Conservation (phyloP, 805 yeast genomes). For the Saccharomyces mikatae region DNA sequence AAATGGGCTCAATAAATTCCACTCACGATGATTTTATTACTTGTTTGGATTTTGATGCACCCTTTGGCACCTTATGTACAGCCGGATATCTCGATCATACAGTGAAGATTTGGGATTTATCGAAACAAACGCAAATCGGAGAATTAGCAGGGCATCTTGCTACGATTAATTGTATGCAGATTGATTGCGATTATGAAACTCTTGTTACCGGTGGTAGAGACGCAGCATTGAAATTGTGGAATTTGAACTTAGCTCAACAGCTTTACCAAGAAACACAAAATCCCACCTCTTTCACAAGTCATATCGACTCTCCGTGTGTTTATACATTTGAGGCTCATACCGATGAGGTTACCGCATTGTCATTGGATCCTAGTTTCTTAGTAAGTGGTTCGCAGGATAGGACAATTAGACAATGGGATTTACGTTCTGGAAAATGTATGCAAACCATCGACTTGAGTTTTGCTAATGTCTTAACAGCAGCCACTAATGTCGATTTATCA, state of each 20-base stretch:
- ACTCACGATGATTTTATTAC: conserved; percentile 50
- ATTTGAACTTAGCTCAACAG: conserved; percentile 31
- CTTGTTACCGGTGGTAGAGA: conserved; percentile 50
- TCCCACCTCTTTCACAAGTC: conserved; percentile 7
- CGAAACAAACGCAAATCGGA: conserved; percentile 44
- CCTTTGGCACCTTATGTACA: conserved; percentile 69
- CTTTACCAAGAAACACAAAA: conserved; percentile 12
- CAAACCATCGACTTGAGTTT: conserved; percentile 60
- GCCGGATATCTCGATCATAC: conserved; percentile 67
- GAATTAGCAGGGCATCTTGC: conserved; percentile 53
- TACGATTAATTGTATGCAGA: conserved; percentile 50
- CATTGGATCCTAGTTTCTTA: conserved; percentile 44
- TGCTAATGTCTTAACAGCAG: conserved; percentile 3
- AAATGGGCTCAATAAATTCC: conserved; percentile 37
- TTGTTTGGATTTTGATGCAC: conserved; percentile 60
- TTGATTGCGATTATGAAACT: conserved; percentile 41
- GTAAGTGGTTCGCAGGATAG: conserved; percentile 66
- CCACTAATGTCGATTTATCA: conserved; percentile 2
- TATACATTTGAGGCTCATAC: conserved; percentile 55
- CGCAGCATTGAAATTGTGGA: conserved; percentile 58
- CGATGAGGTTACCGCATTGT: conserved; percentile 57
- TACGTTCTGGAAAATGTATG: conserved; percentile 53
- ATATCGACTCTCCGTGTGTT: conserved; percentile 31
- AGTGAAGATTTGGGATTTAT: conserved; percentile 77
- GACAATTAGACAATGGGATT: conserved; percentile 72